Base-by-base conservation (phyloP, 2,329 filamentous ascomycete species). In the Colletotrichum eleusines region DNA sequence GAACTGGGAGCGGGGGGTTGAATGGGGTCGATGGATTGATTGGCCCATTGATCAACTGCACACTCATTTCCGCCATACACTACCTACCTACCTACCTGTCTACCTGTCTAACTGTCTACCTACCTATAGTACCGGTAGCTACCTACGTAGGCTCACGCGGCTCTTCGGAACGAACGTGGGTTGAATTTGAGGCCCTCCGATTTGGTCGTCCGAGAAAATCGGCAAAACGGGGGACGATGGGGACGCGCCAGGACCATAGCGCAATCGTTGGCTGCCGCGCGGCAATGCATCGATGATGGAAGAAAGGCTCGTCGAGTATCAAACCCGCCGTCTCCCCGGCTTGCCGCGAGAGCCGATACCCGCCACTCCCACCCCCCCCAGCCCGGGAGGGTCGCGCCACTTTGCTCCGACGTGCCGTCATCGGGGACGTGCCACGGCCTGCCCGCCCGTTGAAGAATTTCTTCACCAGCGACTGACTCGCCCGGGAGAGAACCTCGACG, bases 331-430 rank as follows among this genome's bases (percentile, higher is more conserved):
- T 42, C 5, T 46, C n/a, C 26, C 38, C 44, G 38, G 62, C 61
- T 42, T 7, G n/a, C n/a, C n/a, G 67, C 62, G 33, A 35, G 14
- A 38, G 51, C 64, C 58, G 53, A 51, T 54, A 63, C 53, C 46
- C 20, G 42, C 20, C 42, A 11, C 14, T 5, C 20, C 8, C 42
- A 4, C 42, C 8, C 64, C 57, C 40, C 6, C 64, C 58, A 48
- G 50, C 42, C 53, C 16, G 18, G 38, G 7, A 50, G 64, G 44
- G 59, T 71, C 64, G 53, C 64, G 65, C 53, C 44, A 69, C 61
- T 69, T 69, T 51, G 38, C 64, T 44, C 64, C 64, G 64, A 68
- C 38, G 50, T 68, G 64, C 68, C 64, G 64, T 68, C 68, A 68
- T 71, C 58, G 57, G 51, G n/a, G 26, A 28, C 16, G 16, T 40